Conservation (phyloP, 768 basidiomycete species). For the Kwoniella sp. region DNA sequence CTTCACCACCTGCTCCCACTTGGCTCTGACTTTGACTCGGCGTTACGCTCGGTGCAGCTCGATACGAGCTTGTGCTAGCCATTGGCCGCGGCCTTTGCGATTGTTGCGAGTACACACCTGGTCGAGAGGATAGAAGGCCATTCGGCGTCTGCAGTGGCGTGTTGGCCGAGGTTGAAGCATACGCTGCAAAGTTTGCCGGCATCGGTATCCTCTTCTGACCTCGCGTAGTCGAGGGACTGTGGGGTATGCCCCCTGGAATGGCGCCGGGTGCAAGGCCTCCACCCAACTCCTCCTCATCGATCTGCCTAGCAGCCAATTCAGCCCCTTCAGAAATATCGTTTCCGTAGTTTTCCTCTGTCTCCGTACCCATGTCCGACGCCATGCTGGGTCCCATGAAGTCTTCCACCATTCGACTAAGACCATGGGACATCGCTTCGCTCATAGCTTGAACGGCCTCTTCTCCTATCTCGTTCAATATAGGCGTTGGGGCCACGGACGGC, state of each 20-base stretch:
- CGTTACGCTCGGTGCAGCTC: conserved; percentile 7
- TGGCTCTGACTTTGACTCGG: conserved; percentile 13
- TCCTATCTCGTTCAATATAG: conserved; percentile 41
- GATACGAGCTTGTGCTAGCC: neutral
- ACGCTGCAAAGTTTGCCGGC: conserved; percentile 34
- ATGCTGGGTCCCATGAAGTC: conserved; percentile 27
- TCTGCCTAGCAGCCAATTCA: conserved; percentile 11
- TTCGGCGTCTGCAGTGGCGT: conserved; percentile 3
- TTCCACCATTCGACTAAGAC: conserved; percentile 32
- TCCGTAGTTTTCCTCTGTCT: conserved; percentile 14
- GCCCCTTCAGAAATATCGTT: conserved; percentile 1
- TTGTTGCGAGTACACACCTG: neutral
- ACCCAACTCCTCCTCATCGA: conserved; percentile 22
- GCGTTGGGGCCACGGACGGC: conserved; percentile 35
- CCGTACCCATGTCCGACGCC: conserved; percentile 11
- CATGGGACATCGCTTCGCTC: conserved; percentile 35
- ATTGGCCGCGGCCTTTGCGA: conserved; percentile 9
- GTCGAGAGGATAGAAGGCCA: conserved; percentile 1
- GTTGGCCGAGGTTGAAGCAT: conserved; percentile 1
- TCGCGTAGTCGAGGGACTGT: conserved; percentile 16
- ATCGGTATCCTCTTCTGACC: conserved; percentile 35
- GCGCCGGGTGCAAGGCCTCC: neutral
- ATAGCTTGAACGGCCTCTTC: conserved; percentile 42
- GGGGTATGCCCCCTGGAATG: neutral
- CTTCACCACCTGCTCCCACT: neutral